phyloP scores from a whole-genome alignment of 2,329 filamentous ascomycete genomes.

The Biscogniauxia sp. region DNA sequence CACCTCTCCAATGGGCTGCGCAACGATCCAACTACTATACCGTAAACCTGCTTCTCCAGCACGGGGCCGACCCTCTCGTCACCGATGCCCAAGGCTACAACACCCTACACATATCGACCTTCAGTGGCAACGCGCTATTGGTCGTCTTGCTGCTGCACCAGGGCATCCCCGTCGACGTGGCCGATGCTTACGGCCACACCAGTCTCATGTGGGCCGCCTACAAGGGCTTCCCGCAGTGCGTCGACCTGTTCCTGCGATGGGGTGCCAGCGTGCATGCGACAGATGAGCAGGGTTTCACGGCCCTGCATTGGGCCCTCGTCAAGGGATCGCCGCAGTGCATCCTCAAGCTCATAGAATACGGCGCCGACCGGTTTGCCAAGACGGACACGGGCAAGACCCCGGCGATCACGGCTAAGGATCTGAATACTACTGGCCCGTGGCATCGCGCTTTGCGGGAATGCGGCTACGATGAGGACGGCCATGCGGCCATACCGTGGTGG shows the following conservation, averaged over 20 bases:
- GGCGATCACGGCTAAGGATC: slow-evolving; percentile 78
- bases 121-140: slow-evolving; percentile 92
- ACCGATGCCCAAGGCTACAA: slow-evolving; percentile 97
- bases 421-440: slow-evolving; percentile 83
- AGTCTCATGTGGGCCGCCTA: slow-evolving; percentile 98
- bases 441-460: slow-evolving; percentile 77
- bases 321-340: slow-evolving; percentile 89
- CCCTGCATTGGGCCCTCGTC: slow-evolving; percentile 93
- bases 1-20: slow-evolving; percentile 93
- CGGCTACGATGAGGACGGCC: slow-evolving; percentile 78
- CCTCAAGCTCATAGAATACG: slow-evolving; percentile 92
- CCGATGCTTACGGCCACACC: slow-evolving; percentile 88
- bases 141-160: slow-evolving; percentile 89
- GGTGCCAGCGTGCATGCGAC: slow-evolving; percentile 88
- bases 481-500: slow-evolving; percentile 66
- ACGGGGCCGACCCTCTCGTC: slow-evolving; percentile 88
- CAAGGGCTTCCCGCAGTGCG: slow-evolving; percentile 89
- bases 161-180: slow-evolving; percentile 88
- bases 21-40: slow-evolving; percentile 97
- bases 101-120: slow-evolving; percentile 92
- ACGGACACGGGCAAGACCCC: slow-evolving; percentile 91
- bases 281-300: slow-evolving; percentile 91
- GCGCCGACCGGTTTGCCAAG: slow-evolving; percentile 86
- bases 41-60: slow-evolving; percentile 85
- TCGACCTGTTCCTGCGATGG: slow-evolving; percentile 91